Conservation (phyloP, 2,329 filamentous ascomycete species). For the Trichoderma sp. region DNA sequence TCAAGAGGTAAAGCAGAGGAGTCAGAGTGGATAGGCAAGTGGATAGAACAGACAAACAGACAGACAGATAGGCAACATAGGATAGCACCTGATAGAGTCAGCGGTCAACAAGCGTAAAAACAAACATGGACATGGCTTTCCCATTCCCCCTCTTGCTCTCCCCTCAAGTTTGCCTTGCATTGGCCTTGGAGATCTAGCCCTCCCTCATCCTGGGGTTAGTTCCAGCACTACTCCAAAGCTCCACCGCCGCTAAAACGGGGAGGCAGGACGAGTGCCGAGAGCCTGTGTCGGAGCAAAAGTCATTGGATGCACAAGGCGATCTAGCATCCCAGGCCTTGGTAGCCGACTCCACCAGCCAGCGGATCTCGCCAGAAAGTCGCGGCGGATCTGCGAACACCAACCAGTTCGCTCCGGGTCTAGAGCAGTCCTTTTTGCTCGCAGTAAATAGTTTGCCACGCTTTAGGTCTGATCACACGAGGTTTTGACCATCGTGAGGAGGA, state of each 20-base stretch:
- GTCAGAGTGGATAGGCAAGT: neutral
- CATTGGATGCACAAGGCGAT: slow-evolving; percentile 2
- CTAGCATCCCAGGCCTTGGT: neutral
- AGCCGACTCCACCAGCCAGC: neutral
- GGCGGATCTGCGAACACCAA: slow-evolving; percentile 4
- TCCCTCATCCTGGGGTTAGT: slow-evolving; percentile 3
- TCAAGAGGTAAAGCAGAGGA: slow-evolving; percentile 50
- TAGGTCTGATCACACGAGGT: neutral
- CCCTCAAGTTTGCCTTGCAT: neutral
- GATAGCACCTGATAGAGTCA: neutral
- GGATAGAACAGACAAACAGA: neutral
- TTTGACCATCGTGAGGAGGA: neutral
- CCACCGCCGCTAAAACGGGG: slow-evolving; percentile 3
- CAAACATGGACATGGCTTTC: neutral
- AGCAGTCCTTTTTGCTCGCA: neutral
- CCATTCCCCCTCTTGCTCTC: neutral
- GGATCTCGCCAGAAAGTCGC: slow-evolving; percentile 1
- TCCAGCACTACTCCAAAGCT: neutral
- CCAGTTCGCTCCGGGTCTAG: neutral
- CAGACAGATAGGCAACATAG: neutral
- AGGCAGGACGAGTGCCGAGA: slow-evolving; percentile 9
- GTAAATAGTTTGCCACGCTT: slow-evolving; percentile 8
- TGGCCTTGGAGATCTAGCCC: slow-evolving; percentile 1
- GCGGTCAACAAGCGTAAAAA: neutral
- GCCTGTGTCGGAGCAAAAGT: neutral